A percentile compares a stretch with the other conserved stretches of the same genome.
Evolutionary conservation across 768 basidiomycete genomes (phyloP).

Genomic region (Tephrocybe rancida): DNA sequence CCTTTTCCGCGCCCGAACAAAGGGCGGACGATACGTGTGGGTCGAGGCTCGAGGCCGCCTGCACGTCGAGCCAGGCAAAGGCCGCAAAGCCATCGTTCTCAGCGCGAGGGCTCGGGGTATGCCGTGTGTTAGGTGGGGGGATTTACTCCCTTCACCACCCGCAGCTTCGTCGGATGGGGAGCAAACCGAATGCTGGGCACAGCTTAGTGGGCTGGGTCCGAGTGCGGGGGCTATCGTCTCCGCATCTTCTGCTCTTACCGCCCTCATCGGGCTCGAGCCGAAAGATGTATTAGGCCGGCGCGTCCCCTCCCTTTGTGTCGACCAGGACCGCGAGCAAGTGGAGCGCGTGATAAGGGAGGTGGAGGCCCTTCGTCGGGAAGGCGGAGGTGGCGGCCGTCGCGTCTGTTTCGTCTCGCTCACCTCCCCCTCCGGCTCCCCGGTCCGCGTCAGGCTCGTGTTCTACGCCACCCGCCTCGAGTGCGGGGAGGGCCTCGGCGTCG

Average conservation of each 20-base stretch:
- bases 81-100: conserved; percentile 93
- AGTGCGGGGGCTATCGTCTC: conserved; percentile 49
- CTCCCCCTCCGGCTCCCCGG: too few species aligned
- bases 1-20: conserved; percentile 81
- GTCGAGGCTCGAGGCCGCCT: conserved; percentile 88
- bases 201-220: conserved; percentile 32
- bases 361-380: too few species aligned
- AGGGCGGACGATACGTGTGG: conserved; percentile 75
- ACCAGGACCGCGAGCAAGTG: conserved; percentile 39
- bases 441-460: conserved; percentile 24
- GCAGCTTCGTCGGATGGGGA: conserved; percentile 33
- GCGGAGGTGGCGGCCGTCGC: too few species aligned
- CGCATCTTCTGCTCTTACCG: conserved; percentile 50
- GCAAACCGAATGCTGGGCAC: conserved; percentile 54
- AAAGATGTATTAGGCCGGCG: conserved; percentile 53
- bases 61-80: conserved; percentile 92
- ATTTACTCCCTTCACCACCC: conserved; percentile 48
- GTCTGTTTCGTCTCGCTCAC: too few species aligned
- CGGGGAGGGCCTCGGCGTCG: conserved; percentile 21
- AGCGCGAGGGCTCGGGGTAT: conserved; percentile 75
- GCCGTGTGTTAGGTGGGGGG: conserved; percentile 62
- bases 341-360: conserved; percentile 20
- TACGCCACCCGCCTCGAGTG: conserved; percentile 24
- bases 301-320: background rate
- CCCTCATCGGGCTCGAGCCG: conserved; percentile 67